phyloP scores from a whole-genome alignment of 2,329 filamentous ascomycete species.

The Trichoderma brevicompactum region DNA sequence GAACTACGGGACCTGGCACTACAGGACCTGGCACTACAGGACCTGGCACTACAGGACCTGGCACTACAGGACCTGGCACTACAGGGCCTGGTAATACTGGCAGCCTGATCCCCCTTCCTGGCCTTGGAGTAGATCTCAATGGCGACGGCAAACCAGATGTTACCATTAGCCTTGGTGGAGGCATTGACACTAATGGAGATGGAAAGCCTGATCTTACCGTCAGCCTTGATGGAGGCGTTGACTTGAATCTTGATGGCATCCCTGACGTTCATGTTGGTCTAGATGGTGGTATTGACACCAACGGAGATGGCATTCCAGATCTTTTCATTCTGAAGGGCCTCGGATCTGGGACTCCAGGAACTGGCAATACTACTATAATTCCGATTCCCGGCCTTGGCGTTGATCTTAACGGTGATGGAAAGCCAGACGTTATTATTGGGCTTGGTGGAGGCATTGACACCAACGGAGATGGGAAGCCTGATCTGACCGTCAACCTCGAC shows the following conservation, averaged over 20 bases:
- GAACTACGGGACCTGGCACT: background rate
- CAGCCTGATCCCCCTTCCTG: background rate
- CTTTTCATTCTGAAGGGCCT: background rate
- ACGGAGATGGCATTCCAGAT: conserved; percentile 14
- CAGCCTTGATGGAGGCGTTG: background rate
- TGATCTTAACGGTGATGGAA: background rate
- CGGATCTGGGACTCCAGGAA: background rate
- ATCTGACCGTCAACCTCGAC: background rate
- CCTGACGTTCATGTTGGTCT: background rate
- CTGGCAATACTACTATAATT: background rate
- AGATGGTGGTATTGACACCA: background rate
- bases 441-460: background rate
- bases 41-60: background rate
- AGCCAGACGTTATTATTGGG: background rate
- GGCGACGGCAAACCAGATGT: background rate
- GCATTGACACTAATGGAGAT: background rate
- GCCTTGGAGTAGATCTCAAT: background rate
- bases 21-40: background rate
- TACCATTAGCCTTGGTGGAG: background rate
- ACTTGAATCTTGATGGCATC: background rate
- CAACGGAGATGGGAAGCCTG: background rate
- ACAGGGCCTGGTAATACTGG: background rate
- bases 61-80: no score
- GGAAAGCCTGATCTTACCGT: background rate
- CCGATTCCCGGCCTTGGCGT: background rate